Base-by-base conservation (phyloP, 1,284 basidiomycete genomes). In the Golubevia sp. region DNA sequence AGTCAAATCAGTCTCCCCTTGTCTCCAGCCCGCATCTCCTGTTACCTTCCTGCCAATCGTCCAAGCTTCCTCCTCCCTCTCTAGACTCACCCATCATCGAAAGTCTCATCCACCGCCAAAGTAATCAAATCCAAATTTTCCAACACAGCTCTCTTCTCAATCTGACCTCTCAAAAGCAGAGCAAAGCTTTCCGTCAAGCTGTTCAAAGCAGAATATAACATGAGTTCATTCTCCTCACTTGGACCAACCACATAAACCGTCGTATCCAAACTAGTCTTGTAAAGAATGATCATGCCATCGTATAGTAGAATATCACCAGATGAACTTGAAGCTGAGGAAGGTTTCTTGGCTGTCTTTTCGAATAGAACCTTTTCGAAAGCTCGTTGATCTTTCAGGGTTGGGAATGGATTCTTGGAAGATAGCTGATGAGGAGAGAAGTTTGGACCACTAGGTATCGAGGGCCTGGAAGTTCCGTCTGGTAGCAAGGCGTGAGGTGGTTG, bases 21-120 rank as follows among this genome's bases (percentile, higher is more conserved):
- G n/a, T n/a, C n/a, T n/a, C n/a, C n/a, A n/a, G n/a, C n/a, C n/a
- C n/a, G n/a, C n/a, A n/a, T n/a, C n/a, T n/a, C n/a, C n/a, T n/a
- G n/a, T n/a, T n/a, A n/a, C n/a, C n/a, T n/a, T n/a, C n/a, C n/a
- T n/a, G n/a, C n/a, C n/a, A n/a, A n/a, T n/a, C n/a, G n/a, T n/a
- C n/a, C n/a, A n/a, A n/a, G n/a, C n/a, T n/a, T n/a, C n/a, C n/a
- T n/a, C n/a, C n/a, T n/a, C n/a, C n/a, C n/a, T n/a, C n/a, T n/a
- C n/a, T n/a, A n/a, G n/a, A n/a, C n/a, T 78, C 83, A 97, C 95
- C 95, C 96, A 81, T 99, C 94, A 85, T 99, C 97, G 59, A 99
- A 90, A 4, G 94, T 95, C 86, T 99, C 97, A 85, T 99, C 97
- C 54, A 98, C 86, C 67, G 94, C 96, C 18, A 99, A 86, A 58